A percentile compares a stretch with the other conserved stretches of the same genome.
phyloP scores from a whole-genome alignment of 495 filamentous ascomycete genomes.

The Tetracladium setigerum region DNA sequence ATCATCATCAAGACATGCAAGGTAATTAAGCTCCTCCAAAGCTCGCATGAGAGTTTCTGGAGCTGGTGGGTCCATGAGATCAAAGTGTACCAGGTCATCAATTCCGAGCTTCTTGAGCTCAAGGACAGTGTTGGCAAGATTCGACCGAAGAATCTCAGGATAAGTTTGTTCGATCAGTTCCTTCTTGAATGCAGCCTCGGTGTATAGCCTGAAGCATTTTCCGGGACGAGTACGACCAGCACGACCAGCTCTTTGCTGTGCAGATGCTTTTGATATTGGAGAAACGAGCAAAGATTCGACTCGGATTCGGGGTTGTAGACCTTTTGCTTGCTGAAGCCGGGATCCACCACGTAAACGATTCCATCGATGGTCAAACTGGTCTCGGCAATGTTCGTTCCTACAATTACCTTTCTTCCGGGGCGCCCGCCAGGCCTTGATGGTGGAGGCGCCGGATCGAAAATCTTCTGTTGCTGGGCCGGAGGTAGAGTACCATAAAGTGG shows the following conservation, averaged over 20 bases:
- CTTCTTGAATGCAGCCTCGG: slow-evolving; percentile 93
- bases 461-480: slow-evolving; percentile 85
- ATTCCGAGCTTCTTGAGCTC: slow-evolving; percentile 97
- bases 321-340: slow-evolving; percentile 99
- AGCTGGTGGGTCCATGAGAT: slow-evolving; percentile 96
- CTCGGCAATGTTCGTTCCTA: slow-evolving; percentile 97
- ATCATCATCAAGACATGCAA: slow-evolving; percentile 94
- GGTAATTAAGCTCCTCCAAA: slow-evolving; percentile 93
- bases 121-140: slow-evolving; percentile 87
- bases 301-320: slow-evolving; percentile 96
- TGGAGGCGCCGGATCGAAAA: slow-evolving; percentile 83
- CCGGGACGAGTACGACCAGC: slow-evolving; percentile 95
- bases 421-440: slow-evolving; percentile 64
- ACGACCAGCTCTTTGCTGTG: slow-evolving; percentile 95
- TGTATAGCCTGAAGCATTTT: slow-evolving; percentile 97
- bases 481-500: slow-evolving; percentile 92
- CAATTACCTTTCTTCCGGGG: slow-evolving; percentile 89
- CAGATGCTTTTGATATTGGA: slow-evolving; percentile 96
- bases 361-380: slow-evolving; percentile 97
- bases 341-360: slow-evolving; percentile 98
- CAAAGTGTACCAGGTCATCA: slow-evolving; percentile 95
- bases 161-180: slow-evolving; percentile 96
- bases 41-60: slow-evolving; percentile 99
- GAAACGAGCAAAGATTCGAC: slow-evolving; percentile 95
- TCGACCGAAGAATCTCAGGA: slow-evolving; percentile 90